Percentiles rank a stretch among this genome's conserved stretches.
These are phyloP conservation scores for Vigna trinervia DNA, from an alignment of 306 rosid species.

Conservation along the genomic window DNA sequence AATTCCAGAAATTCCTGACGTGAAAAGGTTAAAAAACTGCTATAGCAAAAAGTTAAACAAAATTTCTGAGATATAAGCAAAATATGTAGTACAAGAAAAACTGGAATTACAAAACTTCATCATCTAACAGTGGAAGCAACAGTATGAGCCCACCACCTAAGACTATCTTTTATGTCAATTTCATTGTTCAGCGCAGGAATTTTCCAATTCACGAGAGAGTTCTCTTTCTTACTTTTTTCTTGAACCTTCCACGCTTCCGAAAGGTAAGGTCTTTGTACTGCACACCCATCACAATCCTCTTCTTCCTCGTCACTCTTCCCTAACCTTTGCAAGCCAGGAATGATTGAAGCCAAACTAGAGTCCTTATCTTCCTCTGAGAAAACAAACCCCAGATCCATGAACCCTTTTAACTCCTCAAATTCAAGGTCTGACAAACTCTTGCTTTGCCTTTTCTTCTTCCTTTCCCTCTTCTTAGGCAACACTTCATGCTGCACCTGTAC, in stretches of 20 bases:
- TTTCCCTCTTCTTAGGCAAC: constrained; percentile 47
- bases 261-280: constrained; percentile 78
- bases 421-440: constrained; percentile 90
- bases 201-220: constrained; percentile 69
- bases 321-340: constrained; percentile 86
- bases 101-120: constrained; percentile 29
- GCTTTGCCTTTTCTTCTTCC: constrained; percentile 51
- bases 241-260: constrained; percentile 82
- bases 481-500: constrained; percentile 28
- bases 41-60: constrained; percentile 1
- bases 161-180: constrained; percentile 70
- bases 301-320: constrained; percentile 55
- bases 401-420: constrained; percentile 87
- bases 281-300: constrained; percentile 38
- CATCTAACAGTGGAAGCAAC: constrained; percentile 85
- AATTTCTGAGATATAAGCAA: constrained; percentile 26
- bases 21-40: background rate
- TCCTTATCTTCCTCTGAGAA: constrained; percentile 81
- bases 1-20: constrained; percentile 4
- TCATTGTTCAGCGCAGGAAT: constrained; percentile 65
- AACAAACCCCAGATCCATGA: constrained; percentile 89
- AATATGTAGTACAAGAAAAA: constrained; percentile 22
- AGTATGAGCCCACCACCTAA: constrained; percentile 82
- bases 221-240: constrained; percentile 56
- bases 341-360: constrained; percentile 74